Evolutionary conservation across 2,329 filamentous ascomycete genomes (phyloP).

Genomic region (Gaeumannomyces tritici): DNA sequence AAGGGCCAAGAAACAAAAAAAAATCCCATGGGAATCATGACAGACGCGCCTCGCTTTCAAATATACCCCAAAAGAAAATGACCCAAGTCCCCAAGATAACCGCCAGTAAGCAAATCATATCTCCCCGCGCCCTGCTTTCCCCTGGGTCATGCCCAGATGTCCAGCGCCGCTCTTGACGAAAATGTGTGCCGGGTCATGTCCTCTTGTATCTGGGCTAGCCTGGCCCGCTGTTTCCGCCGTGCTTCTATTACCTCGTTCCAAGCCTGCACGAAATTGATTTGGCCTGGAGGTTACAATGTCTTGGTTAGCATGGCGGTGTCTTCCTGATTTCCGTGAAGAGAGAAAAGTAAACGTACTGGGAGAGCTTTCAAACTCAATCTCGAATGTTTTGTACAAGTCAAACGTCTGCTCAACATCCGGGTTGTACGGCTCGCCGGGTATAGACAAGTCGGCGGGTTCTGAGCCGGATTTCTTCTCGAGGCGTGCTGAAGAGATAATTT

Average conservation of each 20-base stretch:
- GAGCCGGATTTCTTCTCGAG: constrained; percentile 10
- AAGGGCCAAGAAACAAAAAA: no score
- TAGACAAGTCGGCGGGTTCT: constrained; percentile 15
- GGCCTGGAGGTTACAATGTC: constrained; percentile 10
- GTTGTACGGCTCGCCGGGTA: constrained; percentile 14
- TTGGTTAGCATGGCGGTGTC: not conserved
- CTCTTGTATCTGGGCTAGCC: constrained; percentile 14
- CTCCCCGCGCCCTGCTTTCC: no score
- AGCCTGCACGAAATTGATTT: constrained; percentile 17
- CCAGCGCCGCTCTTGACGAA: constrained; percentile 13
- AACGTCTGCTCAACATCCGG: constrained; percentile 14
- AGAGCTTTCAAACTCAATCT: constrained; percentile 20
- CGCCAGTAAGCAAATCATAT: not conserved
- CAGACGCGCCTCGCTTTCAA: no score
- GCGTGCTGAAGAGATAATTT: constrained; percentile 8
- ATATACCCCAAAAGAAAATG: not conserved
- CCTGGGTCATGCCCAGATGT: constrained; percentile 10
- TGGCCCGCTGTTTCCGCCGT: constrained; percentile 13
- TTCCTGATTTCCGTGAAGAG: no score
- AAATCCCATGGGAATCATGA: no score
- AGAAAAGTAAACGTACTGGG: constrained; percentile 12
- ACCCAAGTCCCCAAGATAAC: not conserved
- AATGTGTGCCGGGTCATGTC: constrained; percentile 16
- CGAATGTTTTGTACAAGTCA: constrained; percentile 19
- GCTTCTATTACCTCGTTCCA: constrained; percentile 19